Evolutionary conservation across 108 stramenopile genomes (phyloP), one percentile per base, ranked within the genome.

Genomic region (Aurantiochytrium sp.): DNA sequence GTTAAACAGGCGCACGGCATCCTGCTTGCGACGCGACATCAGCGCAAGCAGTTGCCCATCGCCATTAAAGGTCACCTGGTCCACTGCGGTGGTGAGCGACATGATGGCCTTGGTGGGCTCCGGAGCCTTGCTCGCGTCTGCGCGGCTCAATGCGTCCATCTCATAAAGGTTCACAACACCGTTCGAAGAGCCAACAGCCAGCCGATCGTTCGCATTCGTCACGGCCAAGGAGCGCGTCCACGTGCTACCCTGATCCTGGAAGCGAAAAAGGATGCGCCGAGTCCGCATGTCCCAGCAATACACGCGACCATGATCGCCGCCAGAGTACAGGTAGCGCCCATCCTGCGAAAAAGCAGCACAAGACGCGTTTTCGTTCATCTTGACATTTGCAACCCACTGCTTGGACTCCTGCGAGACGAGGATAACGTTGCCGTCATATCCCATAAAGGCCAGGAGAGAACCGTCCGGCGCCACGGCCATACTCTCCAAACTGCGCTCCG

Each of bases 151-250:
- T 6, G 19, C 58, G 35, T 88, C 87, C 21, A 88, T 76, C 45
- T 87, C 92, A 90, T 98, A 99, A 12, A 99, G 87, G 88, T 98
- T 98, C 55, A 98, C 98, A 28, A 99, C 97, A 23, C 98, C 98
- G 91, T 96, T 96, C 60, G 97, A 97, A 35, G 95, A 94, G 42
- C 98, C 98, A 0, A 98, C 98, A n/a, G 98, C 97, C 29, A 95
- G 69, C 53, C 91, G 76, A n/a, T 88, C 73, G 51, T 71, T n/a
- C 59, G 59, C 18, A 59, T 88, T 90, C 23, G 95, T 94, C 44
- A 90, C 91, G 6, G 96, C 94, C 87, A 98, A 69, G 57, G 94
- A 94, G 4, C 95, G 95, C 44, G 96, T 96, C 60, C 94, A 91
- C 14, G 97, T 97, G 28, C 97, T 95, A 83, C 97, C 98, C 89